Evolutionary conservation across 2,329 filamentous ascomycete species (phyloP).

Genomic region (Hypoxylon sp.): DNA sequence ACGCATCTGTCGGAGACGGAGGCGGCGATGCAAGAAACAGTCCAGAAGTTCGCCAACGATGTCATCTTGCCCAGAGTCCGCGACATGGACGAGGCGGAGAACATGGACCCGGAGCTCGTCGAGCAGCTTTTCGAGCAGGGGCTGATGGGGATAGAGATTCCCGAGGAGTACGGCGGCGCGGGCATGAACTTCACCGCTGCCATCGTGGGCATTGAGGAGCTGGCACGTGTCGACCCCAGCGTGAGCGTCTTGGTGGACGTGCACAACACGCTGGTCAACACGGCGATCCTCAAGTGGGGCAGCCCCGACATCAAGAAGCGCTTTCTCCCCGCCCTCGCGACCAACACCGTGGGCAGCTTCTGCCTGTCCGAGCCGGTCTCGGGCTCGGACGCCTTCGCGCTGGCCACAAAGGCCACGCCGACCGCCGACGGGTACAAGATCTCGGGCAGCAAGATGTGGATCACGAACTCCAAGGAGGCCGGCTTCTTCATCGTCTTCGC

Average conservation of each 20-base stretch:
- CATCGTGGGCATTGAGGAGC: slow-evolving; percentile 96
- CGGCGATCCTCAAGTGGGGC: slow-evolving; percentile 86
- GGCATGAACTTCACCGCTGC: slow-evolving; percentile 99
- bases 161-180: slow-evolving; percentile 93
- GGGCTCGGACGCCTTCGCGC: slow-evolving; percentile 93
- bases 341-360: slow-evolving; percentile 89
- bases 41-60: slow-evolving; percentile 90
- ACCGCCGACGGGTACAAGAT: slow-evolving; percentile 86
- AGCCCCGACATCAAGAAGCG: slow-evolving; percentile 80
- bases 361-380: slow-evolving; percentile 92
- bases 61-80: slow-evolving; percentile 89
- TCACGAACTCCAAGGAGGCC: slow-evolving; percentile 95
- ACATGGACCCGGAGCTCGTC: slow-evolving; percentile 87
- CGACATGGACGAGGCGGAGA: slow-evolving; percentile 96
- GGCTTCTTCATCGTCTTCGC: slow-evolving; percentile 98
- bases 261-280: slow-evolving; percentile 98
- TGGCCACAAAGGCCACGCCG: slow-evolving; percentile 89
- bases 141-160: slow-evolving; percentile 96
- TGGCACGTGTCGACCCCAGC: slow-evolving; percentile 91
- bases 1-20: slow-evolving; percentile 92
- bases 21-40: slow-evolving; percentile 85
- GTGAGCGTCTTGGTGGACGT: slow-evolving; percentile 96
- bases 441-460: slow-evolving; percentile 98
- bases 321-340: slow-evolving; percentile 89
- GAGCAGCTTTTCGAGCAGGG: slow-evolving; percentile 97